Evolutionary conservation across 106 monocot genomes (phyloP), one percentile per base, ranked within the genome.

Genomic region (Dendrobium huoshanense): DNA sequence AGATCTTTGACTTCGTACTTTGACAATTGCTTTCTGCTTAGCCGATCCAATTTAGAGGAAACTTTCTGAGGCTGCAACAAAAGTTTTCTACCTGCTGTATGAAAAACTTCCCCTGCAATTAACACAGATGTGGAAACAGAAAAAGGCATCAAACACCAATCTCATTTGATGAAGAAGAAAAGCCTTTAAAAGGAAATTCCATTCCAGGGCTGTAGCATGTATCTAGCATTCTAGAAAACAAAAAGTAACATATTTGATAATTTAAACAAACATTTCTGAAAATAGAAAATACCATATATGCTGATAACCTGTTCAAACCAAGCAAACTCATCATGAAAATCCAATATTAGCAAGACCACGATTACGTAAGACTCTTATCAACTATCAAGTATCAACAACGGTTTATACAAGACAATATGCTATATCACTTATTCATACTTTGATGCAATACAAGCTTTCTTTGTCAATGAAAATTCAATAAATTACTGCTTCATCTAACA

Each of bases 71-170:
- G 67, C 44, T 3, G 65, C 33, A 58, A 16, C 24, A 67, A 9
- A 61, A 79, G 79, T 67, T 79, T 79, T 79, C 79, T 79, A 41
- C 67, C 67, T 65, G 65, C 79, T 20, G 13, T 27, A 40, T 45
- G 58, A 79, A 79, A 18, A 25, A 9, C 9, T 33, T 79, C 44
- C 22, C 19, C 79, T 67, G n/a, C 79, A 79, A 24, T 79, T 5
- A 79, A 25, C 58, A 22, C 40, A 79, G 56, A 56, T 13, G 3
- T 29, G 3, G 19, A 0, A 58, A 74, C 1, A 0, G 19, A 17
- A 9, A 70, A 2, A 43, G 19, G 1, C 15, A 42, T 9, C 74
- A 74, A 74, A 43, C 74, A 74, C 43, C 27, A 74, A 74, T 33
- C 41, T 33, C 43, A 74, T 74, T 27, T 41, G 2, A 74, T 41